A percentile compares a stretch with the other conserved stretches of the same genome.
Conservation (phyloP, 805 yeast species). For the Saturnispora serradocipensis region DNA sequence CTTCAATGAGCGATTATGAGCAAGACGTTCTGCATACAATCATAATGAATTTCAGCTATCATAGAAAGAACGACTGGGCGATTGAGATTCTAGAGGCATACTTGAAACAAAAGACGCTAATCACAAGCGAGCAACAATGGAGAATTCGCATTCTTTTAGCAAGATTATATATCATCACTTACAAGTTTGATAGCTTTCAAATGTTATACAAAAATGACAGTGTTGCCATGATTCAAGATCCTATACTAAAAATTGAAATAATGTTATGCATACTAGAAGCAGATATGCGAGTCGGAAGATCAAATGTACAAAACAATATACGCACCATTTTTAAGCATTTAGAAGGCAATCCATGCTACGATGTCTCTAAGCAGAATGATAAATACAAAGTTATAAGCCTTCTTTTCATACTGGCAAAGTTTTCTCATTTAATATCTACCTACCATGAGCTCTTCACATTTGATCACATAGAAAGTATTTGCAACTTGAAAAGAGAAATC, state of each 20-base stretch:
- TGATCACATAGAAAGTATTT: constrained; percentile 24
- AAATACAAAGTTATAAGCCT: constrained; percentile 14
- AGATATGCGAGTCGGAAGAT: not conserved
- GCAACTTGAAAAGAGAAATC: constrained; percentile 39
- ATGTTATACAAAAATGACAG: not conserved
- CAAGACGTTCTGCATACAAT: constrained; percentile 22
- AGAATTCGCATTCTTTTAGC: not conserved
- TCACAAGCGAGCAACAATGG: not conserved
- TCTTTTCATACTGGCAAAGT: constrained; percentile 26
- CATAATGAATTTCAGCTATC: constrained; percentile 19
- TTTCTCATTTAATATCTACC: constrained; percentile 28
- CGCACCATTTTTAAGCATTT: not conserved
- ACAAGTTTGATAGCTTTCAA: not conserved
- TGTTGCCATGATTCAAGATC: not conserved
- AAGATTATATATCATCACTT: not conserved
- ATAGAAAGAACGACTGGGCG: constrained; percentile 13
- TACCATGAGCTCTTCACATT: constrained; percentile 18
- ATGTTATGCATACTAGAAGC: constrained; percentile 4
- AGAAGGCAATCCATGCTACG: not conserved
- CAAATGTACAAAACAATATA: not conserved
- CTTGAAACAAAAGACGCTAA: not conserved
- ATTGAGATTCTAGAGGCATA: constrained; percentile 12
- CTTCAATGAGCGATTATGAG: constrained; percentile 22
- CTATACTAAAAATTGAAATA: not conserved
- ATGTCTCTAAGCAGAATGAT: constrained; percentile 12